A percentile compares a stretch with the other conserved stretches of the same genome.
Conservation (phyloP, 305 asterid genomes). For the Solanum hybrid region DNA sequence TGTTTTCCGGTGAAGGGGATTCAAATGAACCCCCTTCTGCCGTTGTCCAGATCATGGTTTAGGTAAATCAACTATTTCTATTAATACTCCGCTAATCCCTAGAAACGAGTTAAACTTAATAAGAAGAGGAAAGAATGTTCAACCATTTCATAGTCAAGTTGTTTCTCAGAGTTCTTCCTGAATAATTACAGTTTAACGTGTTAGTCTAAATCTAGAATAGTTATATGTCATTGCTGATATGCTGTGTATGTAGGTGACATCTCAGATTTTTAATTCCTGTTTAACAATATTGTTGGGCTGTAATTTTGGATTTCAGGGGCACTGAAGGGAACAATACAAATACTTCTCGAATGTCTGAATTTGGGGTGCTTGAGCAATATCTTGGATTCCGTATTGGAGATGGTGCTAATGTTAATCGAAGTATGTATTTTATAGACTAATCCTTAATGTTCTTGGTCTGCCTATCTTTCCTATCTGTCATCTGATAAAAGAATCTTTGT, state of each 20-base stretch:
- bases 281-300: not conserved
- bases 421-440: conserved; percentile 25
- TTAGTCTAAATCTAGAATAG: not conserved
- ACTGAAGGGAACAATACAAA: conserved; percentile 49
- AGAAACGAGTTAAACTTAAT: not conserved
- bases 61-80: not conserved
- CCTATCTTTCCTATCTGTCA: not conserved
- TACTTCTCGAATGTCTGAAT: conserved; percentile 52
- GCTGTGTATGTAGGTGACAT: not conserved
- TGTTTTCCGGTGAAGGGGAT: not conserved
- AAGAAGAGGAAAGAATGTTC: not conserved
- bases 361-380: conserved; percentile 80
- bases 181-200: not conserved
- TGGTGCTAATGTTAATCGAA: conserved; percentile 34
- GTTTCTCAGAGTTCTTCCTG: not conserved
- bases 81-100: not conserved
- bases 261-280: not conserved
- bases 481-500: not conserved
- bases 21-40: not conserved
- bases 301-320: conserved; percentile 50
- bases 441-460: not conserved
- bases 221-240: not conserved
- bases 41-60: not conserved
- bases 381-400: conserved; percentile 67
- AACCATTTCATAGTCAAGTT: not conserved